phyloP scores from a whole-genome alignment of 2,329 filamentous ascomycete genomes.

The Botryotinia convoluta region DNA sequence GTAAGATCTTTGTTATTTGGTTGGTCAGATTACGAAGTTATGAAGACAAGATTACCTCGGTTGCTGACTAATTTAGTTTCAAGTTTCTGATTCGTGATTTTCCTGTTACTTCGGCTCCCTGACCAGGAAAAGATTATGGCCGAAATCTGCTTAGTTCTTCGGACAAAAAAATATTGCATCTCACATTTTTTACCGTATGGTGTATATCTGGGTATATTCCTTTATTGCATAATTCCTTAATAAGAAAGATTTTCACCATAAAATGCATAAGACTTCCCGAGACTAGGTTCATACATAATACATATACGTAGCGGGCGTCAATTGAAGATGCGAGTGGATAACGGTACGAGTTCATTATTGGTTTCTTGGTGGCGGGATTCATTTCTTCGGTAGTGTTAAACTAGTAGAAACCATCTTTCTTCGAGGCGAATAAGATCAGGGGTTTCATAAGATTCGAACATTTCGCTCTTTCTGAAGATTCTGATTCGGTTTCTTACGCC shows the following conservation, averaged over 20 bases:
- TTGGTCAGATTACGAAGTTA: conserved; percentile 20
- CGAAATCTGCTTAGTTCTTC: neutral
- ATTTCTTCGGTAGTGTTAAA: neutral
- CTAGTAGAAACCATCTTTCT: neutral
- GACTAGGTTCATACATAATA: neutral
- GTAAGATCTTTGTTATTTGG: conserved; percentile 11
- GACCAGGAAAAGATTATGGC: neutral
- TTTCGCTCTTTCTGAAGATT: neutral
- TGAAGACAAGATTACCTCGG: conserved; percentile 4
- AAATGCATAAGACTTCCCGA: neutral
- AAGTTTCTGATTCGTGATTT: neutral
- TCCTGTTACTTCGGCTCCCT: neutral
- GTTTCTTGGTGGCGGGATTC: neutral
- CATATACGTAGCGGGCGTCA: neutral
- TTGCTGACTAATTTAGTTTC: conserved; percentile 5
- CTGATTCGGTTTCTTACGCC: neutral
- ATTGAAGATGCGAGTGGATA: conserved; percentile 7
- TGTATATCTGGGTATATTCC: neutral
- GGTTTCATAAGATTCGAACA: neutral
- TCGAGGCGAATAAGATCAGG: neutral
- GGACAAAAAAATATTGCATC: neutral
- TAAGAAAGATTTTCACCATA: neutral
- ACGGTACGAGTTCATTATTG: neutral
- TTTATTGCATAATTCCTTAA: neutral
- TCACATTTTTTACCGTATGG: neutral